Evolutionary conservation across 1,284 basidiomycete genomes (phyloP), one percentile per base, ranked within the genome.

Genomic region (Tremellales sp.): DNA sequence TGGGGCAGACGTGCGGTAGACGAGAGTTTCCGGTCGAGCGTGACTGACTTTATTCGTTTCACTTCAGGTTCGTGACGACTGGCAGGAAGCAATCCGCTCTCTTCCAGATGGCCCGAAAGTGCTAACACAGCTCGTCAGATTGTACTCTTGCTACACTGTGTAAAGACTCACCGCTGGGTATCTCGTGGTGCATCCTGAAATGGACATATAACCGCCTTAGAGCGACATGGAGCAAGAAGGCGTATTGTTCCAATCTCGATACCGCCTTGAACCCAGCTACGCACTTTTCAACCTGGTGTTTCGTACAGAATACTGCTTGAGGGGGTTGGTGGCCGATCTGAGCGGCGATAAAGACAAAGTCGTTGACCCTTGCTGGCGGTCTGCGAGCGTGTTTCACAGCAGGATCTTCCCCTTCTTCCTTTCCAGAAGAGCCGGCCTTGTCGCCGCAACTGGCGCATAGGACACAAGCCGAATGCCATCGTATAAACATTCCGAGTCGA

Each of bases 381-480:
- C 86, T 76, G 51, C 85, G 79, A 25, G 77, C 22, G 14, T 21
- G 37, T 22, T 47, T 44, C 9, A n/a, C 26, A 6, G 36, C 14
- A 2, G 32, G 29, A 13, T 54, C 53, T 10, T 52, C 48, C 7
- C 33, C 53, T 19, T 61, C 54, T 57, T 84, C 81, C 68, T 82
- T 82, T 16, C 77, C 71, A 10, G 80, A 77, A 13, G 81, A 79
- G 13, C 83, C 81, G 31, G 91, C 87, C 27, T 78, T 77, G 66
- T 84, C 87, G 13, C 87, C 85, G 63, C 95, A 97, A 16, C 75
- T 76, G 12, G 73, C 72, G 62, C 94, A 99, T 54, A 85, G 82
- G 36, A 99, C 76, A 70, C 94, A 99, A 25, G 86, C 79, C 3
- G 89, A 87, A 72, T 98, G 95, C 95, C 95, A 98, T 42, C 95